Conservation (phyloP, 2,329 filamentous ascomycete genomes). For the Penicillium sp. region DNA sequence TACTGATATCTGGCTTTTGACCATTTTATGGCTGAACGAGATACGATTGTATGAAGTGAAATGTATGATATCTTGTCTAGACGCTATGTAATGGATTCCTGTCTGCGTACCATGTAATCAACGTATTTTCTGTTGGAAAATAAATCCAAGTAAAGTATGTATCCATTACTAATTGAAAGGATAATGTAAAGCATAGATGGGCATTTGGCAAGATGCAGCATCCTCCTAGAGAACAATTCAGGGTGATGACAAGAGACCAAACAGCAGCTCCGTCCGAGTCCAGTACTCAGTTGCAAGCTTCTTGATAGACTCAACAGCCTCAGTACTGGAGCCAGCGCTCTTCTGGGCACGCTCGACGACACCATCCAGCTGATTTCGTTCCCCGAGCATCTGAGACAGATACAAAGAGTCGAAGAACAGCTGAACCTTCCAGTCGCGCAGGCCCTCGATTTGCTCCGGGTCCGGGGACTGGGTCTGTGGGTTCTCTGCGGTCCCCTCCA, state of each 20-base stretch:
- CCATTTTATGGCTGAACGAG: neutral
- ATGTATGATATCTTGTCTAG: neutral
- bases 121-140: neutral
- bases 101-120: neutral
- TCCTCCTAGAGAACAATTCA: neutral
- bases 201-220: neutral
- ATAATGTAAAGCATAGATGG: neutral
- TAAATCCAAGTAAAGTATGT: neutral
- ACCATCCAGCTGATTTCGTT: conserved; percentile 44
- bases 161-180: neutral
- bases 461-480: neutral
- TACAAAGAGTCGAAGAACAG: conserved; percentile 39
- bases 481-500: neutral
- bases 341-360: conserved; percentile 44
- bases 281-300: conserved; percentile 73
- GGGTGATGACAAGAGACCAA: conserved; percentile 63
- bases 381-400: conserved; percentile 26
- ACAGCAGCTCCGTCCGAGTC: conserved; percentile 76
- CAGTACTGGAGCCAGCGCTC: conserved; percentile 50
- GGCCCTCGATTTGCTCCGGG: conserved; percentile 5
- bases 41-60: conserved; percentile 1
- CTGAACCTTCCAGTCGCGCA: conserved; percentile 36
- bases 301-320: conserved; percentile 52
- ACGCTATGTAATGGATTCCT: neutral
- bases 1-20: neutral